Base-by-base conservation (phyloP, 2,329 filamentous ascomycete genomes). In the Huntiella abstrusa region DNA sequence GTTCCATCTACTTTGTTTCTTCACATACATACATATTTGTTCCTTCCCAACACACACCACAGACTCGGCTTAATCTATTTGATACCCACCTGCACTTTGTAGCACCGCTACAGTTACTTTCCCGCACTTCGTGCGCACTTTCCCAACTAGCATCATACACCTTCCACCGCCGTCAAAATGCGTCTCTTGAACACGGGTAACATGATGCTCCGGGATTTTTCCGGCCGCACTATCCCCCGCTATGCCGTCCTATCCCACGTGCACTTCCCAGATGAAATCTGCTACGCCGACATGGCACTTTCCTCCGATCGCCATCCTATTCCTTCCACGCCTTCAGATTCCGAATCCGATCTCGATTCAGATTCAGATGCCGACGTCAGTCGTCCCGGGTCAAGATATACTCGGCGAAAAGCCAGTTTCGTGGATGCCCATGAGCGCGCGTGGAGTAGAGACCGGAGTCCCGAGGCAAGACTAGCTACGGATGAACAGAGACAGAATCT, bases 241-340 rank as follows among this genome's bases (percentile, higher is more conserved):
- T 50, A 50, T 35, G 49, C 42, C 42, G 43, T 43, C 4, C 15
- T 50, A 11, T 50, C 49, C 12, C 49, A 50, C 32, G 38, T 34
- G 4, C 47, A 46, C 41, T 48, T 35, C 10, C 22, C 13, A 32
- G 39, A 41, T 7, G 47, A 50, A 22, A 50, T 50, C 32, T 45
- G 35, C 12, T 47, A 44, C 36, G 33, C 34, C 33, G 48, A 46
- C n/a, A 47, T 50, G 45, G 33, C 22, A 38, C 22, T 43, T 35
- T 2, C 40, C 28, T 34, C 28, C 46, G 13, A 36, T 28, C 13
- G 35, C 15, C 7, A 28, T 7, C 22, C 22, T 5, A 10, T 28
- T 10, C 22, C 22, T 28, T 28, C 22, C 22, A 28, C 8, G 2
- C 6, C 22, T 7, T 28, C 22, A 28, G 22, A 28, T 28, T 28